Evolutionary conservation across 495 filamentous ascomycete species (phyloP).

Genomic region (Penicillium soppii): DNA sequence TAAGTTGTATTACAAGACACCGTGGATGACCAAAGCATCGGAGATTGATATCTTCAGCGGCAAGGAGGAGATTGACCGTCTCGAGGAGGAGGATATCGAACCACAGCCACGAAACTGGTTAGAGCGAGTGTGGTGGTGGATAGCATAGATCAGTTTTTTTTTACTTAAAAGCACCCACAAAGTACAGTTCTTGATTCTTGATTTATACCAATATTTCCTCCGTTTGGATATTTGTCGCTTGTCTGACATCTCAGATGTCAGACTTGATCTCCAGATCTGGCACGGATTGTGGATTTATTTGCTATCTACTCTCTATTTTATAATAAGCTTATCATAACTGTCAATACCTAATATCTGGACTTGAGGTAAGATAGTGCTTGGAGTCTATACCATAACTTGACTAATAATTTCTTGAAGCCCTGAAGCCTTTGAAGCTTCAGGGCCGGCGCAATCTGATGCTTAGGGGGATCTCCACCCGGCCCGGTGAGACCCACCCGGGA

Average conservation of each 20-base stretch:
- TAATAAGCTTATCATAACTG: too few species aligned
- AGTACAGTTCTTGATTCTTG: too few species aligned
- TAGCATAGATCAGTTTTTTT: slow-evolving; percentile 11
- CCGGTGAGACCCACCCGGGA: slow-evolving; percentile 26
- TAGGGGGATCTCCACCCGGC: slow-evolving; percentile 7
- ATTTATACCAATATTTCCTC: too few species aligned
- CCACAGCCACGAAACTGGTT: slow-evolving; percentile 31
- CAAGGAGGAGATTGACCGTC: slow-evolving; percentile 33
- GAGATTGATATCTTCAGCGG: slow-evolving; percentile 33
- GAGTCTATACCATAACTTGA: not conserved
- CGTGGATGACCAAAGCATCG: slow-evolving; percentile 51
- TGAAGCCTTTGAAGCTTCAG: too few species aligned
- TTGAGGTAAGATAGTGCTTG: too few species aligned
- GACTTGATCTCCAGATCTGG: too few species aligned
- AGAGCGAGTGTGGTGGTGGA: slow-evolving; percentile 35
- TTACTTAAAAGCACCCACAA: too few species aligned
- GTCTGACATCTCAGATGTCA: too few species aligned
- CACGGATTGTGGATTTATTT: not conserved
- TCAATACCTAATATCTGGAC: too few species aligned
- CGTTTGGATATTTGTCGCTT: too few species aligned
- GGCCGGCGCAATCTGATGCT: too few species aligned
- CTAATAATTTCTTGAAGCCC: too few species aligned
- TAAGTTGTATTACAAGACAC: slow-evolving; percentile 34
- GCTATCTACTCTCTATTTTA: not conserved
- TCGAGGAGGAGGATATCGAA: slow-evolving; percentile 28